Percentiles rank a stretch among this genome's conserved stretches.
Evolutionary conservation across 2,329 filamentous ascomycete species (phyloP).

Genomic region (Fusarium metavorans): DNA sequence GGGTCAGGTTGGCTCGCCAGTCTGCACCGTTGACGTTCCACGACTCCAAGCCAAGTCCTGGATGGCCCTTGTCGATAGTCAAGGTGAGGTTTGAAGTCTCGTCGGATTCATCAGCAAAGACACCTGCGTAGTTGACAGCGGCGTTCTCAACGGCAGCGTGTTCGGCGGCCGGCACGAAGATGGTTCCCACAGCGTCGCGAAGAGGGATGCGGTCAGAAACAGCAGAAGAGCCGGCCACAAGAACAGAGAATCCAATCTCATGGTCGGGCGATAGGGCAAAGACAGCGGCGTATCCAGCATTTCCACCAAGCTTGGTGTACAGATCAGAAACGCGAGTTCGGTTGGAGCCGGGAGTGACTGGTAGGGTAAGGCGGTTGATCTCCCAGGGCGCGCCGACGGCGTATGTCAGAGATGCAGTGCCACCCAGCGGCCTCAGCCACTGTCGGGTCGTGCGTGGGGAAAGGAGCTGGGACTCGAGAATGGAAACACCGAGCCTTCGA

Average conservation of each 20-base stretch:
- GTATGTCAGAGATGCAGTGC: conserved; percentile 18
- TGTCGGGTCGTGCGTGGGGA: conserved; percentile 5
- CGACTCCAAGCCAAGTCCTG: conserved; percentile 15
- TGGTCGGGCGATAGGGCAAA: conserved; percentile 48
- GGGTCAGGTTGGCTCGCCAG: background rate
- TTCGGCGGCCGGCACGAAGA: background rate
- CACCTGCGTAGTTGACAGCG: background rate
- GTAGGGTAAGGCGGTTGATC: conserved; percentile 30
- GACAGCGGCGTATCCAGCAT: conserved; percentile 44
- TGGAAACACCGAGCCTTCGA: conserved; percentile 27
- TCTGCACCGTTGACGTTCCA: conserved; percentile 3
- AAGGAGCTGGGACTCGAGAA: conserved; percentile 32
- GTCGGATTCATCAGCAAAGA: background rate
- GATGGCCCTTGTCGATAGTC: conserved; percentile 9
- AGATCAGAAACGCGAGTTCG: conserved; percentile 46
- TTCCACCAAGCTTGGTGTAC: conserved; percentile 43
- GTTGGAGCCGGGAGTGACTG: conserved; percentile 13
- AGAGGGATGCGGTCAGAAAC: background rate
- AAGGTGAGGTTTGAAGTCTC: conserved; percentile 15
- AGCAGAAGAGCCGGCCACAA: background rate
- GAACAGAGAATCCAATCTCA: conserved; percentile 34
- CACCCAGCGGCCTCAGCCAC: conserved; percentile 36
- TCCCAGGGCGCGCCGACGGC: conserved; percentile 38
- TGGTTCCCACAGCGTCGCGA: background rate
- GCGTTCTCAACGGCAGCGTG: conserved; percentile 1